Percentiles rank a stretch among this genome's conserved stretches.
phyloP scores from a whole-genome alignment of 75 land plant species.

The Larix kaempferi region DNA sequence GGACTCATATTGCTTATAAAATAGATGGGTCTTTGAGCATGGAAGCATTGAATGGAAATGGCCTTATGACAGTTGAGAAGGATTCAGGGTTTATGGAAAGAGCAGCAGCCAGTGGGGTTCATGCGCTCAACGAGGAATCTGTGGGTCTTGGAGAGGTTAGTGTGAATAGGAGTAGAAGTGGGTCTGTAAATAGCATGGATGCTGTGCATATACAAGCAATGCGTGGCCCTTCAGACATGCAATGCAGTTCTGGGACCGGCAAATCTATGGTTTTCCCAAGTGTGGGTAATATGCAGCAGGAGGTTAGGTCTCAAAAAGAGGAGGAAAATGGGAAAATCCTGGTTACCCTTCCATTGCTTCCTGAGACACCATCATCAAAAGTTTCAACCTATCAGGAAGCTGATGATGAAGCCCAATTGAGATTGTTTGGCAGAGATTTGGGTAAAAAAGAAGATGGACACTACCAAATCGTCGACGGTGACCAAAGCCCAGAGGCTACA shows the following conservation, averaged over 20 bases:
- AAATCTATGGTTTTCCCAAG: background rate
- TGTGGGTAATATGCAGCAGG: background rate
- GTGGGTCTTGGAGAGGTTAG: background rate
- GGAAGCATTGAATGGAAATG: background rate
- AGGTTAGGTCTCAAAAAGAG: constrained; percentile 6
- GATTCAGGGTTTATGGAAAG: constrained; percentile 15
- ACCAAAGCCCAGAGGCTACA: background rate
- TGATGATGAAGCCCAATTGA: background rate
- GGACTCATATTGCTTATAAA: background rate
- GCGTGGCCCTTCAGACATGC: background rate
- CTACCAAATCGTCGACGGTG: background rate
- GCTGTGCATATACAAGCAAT: background rate
- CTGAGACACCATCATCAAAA: constrained; percentile 13
- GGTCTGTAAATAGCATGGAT: background rate
- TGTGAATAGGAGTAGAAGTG: background rate
- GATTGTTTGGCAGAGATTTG: constrained; percentile 4
- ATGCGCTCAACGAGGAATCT: background rate
- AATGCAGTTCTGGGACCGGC: background rate
- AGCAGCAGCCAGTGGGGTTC: constrained; percentile 11
- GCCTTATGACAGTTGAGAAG: constrained; percentile 1
- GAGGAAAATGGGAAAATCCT: constrained; percentile 7
- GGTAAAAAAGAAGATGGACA: background rate
- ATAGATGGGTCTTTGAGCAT: background rate
- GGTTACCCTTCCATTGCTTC: constrained; percentile 17
- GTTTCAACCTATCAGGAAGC: background rate